Evolutionary conservation across 2,329 filamentous ascomycete genomes (phyloP).

Genomic region (Penicillium sp.): DNA sequence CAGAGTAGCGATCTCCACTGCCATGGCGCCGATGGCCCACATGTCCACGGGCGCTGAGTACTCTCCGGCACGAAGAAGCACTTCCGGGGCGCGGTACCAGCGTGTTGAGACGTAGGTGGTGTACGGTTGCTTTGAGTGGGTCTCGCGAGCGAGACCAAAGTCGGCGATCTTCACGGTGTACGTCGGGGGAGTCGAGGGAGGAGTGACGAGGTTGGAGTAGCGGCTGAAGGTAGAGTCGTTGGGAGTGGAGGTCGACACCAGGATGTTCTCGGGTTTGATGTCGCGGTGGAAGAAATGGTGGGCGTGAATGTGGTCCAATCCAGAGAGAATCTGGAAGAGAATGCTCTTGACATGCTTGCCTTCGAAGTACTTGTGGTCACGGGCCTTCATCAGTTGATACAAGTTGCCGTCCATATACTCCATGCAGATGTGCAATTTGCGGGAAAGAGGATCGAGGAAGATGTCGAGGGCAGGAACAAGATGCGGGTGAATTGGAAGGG

Average conservation of each 20-base stretch:
- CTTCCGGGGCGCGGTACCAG: constrained; percentile 93
- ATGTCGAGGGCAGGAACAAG: constrained; percentile 97
- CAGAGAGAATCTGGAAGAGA: constrained; percentile 92
- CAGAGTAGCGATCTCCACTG: constrained; percentile 91
- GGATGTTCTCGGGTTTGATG: constrained; percentile 98
- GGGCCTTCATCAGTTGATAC: constrained; percentile 97
- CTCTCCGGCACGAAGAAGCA: constrained; percentile 86
- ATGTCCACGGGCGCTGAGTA: constrained; percentile 98
- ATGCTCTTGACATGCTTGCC: constrained; percentile 94
- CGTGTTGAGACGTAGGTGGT: constrained; percentile 97
- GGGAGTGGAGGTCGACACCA: constrained; percentile 85
- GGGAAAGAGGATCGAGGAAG: constrained; percentile 92
- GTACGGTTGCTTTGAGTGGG: constrained; percentile 92
- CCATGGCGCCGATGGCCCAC: constrained; percentile 98
- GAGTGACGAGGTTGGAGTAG: constrained; percentile 90
- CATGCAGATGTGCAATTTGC: constrained; percentile 97
- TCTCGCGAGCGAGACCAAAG: constrained; percentile 95
- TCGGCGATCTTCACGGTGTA: constrained; percentile 99
- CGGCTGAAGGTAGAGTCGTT: constrained; percentile 88
- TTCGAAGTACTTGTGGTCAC: constrained; percentile 92
- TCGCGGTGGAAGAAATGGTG: constrained; percentile 98
- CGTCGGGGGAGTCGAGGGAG: constrained; percentile 85
- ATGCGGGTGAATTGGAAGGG: constrained; percentile 81
- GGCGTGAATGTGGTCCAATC: constrained; percentile 94
- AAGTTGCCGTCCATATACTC: constrained; percentile 99